Conservation (phyloP, 305 asterid genomes). For the Nicotiana rustica region DNA sequence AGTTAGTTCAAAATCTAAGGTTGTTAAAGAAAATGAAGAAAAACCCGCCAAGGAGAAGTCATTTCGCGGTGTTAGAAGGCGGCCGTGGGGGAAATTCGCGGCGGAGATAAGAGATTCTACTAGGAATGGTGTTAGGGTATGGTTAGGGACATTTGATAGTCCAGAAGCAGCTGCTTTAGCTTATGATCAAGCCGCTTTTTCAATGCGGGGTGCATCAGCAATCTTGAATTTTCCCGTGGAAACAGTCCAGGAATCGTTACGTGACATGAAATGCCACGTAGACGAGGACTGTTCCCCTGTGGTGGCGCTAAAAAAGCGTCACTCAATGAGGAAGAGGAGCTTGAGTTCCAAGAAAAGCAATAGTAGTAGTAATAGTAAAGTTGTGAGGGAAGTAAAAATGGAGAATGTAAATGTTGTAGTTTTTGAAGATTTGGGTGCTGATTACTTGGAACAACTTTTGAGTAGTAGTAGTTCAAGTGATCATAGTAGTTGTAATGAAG, state of each 20-base stretch:
- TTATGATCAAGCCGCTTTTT: conserved; percentile 82
- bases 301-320: conserved; percentile 76
- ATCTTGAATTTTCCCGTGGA: conserved; percentile 73
- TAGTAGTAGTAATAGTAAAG: background rate
- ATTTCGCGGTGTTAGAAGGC: conserved; percentile 69
- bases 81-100: conserved; percentile 94
- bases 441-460: conserved; percentile 79
- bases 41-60: conserved; percentile 47
- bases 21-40: background rate
- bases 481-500: conserved; percentile 30
- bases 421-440: conserved; percentile 81
- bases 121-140: conserved; percentile 71
- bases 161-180: conserved; percentile 87
- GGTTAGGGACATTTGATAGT: conserved; percentile 86
- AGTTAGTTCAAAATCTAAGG: conserved; percentile 44
- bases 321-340: conserved; percentile 57
- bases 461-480: conserved; percentile 38
- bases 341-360: conserved; percentile 25
- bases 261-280: conserved; percentile 53
- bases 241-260: conserved; percentile 64
- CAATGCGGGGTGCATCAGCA: conserved; percentile 72
- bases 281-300: conserved; percentile 68
- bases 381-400: conserved; percentile 40
- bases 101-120: conserved; percentile 92
- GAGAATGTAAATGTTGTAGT: conserved; percentile 56